Base-by-base conservation (phyloP, 2,329 filamentous ascomycete species). In the Chrysoporthe austroafricana region DNA sequence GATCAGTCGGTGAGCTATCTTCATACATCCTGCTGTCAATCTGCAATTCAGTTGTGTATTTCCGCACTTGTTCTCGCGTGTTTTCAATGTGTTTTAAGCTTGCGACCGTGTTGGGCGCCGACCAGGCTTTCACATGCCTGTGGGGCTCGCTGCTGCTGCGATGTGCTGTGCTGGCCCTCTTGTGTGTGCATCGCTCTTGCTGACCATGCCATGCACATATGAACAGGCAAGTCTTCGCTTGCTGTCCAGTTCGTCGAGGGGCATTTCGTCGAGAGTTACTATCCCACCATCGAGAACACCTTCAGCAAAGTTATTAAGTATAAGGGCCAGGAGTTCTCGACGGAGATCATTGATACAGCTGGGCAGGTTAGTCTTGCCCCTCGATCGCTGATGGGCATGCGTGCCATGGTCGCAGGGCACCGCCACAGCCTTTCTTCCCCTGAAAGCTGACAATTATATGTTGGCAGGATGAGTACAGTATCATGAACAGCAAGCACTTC, bases 251-350 rank as follows among this genome's bases (percentile, higher is more conserved):
- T 96, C 77, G 95, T 97, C 77, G 96, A 99, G 78, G 94, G 94
- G 71, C 94, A 97, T 82, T 99, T 99, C 77, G 95, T 99, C 76
- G 96, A 99, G 80, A 96, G 92, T 80, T 99, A 99, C 82, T 99
- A 99, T 79, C 96, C 96, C 46, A 99, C 96, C 52, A 98, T 99
- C 76, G 96, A 99, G 80, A 99, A 98, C 80, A 98, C 95, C 2
- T 99, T 99, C 79, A 96, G 91, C 84, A 97, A 97, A 79, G 90
- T 94, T 73, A 97, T 99, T 79, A 91, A 93, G 74, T 91, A 92
- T 80, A 97, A 96, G 80, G 91, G 92, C 62, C 93, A 97, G 79
- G 96, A 98, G 72, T 99, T 90, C 80, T 90, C 92, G 63, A 97
- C 94, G 14, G 96, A 99, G 82, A 98, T 99, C 75, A 96, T 99